A percentile compares a stretch with the other conserved stretches of the same genome.
These are phyloP conservation scores for Paraglomus brasilianum DNA, from an alignment of 192 early-diverging fungal species.

Conservation along the genomic window DNA sequence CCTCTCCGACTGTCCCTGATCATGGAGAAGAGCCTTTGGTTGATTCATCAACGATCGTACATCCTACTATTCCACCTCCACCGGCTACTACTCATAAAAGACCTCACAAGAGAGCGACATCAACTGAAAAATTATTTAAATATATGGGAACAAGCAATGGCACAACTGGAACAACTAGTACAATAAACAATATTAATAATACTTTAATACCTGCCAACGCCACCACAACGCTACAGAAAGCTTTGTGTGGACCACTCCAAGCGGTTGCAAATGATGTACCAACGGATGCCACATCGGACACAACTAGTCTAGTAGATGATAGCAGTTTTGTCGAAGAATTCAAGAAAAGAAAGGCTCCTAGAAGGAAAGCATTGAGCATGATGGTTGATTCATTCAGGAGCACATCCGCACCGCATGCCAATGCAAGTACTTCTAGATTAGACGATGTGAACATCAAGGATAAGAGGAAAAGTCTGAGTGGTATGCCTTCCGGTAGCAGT, in stretches of 20 bases:
- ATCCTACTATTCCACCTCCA: background rate
- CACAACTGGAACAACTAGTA: background rate
- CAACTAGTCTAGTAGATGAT: slow-evolving; percentile 13
- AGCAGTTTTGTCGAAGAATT: background rate
- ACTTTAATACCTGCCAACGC: background rate
- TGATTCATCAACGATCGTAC: background rate
- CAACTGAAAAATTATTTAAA: slow-evolving; percentile 9
- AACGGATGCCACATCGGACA: slow-evolving; percentile 19
- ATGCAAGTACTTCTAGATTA: too few species aligned
- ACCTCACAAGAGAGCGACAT: slow-evolving; percentile 15
- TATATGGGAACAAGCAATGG: background rate
- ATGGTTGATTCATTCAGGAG: slow-evolving; percentile 30
- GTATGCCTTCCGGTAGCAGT: slow-evolving; percentile 18
- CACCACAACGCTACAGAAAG: background rate
- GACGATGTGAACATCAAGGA: slow-evolving; percentile 13
- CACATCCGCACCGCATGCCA: background rate
- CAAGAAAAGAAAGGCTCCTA: background rate
- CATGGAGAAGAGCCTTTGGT: slow-evolving; percentile 3
- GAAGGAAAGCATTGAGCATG: slow-evolving; percentile 27
- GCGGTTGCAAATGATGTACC: background rate
- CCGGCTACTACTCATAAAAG: slow-evolving; percentile 15
- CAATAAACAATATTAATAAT: background rate
- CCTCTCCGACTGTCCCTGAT: slow-evolving; percentile 19
- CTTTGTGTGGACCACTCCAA: background rate
- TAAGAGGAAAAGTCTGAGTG: slow-evolving; percentile 12